Evolutionary conservation across 495 filamentous ascomycete species (phyloP).

Genomic region (Penicillium riverlandense): DNA sequence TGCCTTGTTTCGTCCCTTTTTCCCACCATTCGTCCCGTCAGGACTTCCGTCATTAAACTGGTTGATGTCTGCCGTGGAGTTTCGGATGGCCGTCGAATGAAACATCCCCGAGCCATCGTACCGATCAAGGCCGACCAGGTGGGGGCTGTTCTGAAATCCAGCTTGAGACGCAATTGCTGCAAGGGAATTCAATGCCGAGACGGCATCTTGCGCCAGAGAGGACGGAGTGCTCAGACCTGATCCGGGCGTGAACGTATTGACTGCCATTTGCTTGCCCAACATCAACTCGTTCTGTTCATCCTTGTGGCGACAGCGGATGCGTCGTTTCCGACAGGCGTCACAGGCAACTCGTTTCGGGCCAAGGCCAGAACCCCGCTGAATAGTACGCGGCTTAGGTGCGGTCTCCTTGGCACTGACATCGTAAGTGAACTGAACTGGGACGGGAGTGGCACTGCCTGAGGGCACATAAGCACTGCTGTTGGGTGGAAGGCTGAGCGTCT

Average conservation of each 20-base stretch:
- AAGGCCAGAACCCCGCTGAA: conserved; percentile 33
- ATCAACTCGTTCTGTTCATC: conserved; percentile 32
- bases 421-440: conserved; percentile 6
- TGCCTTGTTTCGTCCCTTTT: conserved; percentile 54
- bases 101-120: conserved; percentile 24
- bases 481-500: conserved; percentile 7
- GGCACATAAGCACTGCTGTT: conserved; percentile 9
- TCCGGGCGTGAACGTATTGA: conserved; percentile 22
- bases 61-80: conserved; percentile 21
- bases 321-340: conserved; percentile 47
- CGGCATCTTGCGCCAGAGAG: conserved; percentile 37
- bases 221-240: conserved; percentile 25
- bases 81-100: conserved; percentile 17
- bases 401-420: conserved; percentile 18
- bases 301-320: conserved; percentile 49
- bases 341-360: conserved; percentile 47
- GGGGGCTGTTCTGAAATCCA: conserved; percentile 21
- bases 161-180: conserved; percentile 37
- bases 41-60: conserved; percentile 29
- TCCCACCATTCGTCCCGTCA: conserved; percentile 27
- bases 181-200: conserved; percentile 37
- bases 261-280: conserved; percentile 21
- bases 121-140: conserved; percentile 15
- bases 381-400: conserved; percentile 23
- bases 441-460: conserved; percentile 15